phyloP scores from a whole-genome alignment of 352 stramenopile species.

The Saprolegnia diclina region DNA sequence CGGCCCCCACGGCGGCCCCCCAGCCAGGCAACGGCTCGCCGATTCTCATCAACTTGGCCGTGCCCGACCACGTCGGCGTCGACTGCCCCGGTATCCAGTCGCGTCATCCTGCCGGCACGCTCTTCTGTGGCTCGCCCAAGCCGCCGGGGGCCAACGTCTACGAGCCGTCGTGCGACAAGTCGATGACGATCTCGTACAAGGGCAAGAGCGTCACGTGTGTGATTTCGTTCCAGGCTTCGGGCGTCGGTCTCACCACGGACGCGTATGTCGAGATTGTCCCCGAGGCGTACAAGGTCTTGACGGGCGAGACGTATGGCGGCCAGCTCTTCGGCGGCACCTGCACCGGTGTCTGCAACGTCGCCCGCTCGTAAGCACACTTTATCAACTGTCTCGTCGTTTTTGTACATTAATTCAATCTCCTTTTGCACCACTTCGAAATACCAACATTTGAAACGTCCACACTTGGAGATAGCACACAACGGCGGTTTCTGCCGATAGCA shows the following conservation, averaged over 20 bases:
- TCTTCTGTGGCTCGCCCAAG: constrained; percentile 12
- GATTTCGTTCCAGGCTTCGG: constrained; percentile 4
- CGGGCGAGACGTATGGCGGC: not conserved
- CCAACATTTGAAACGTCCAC: too few species aligned
- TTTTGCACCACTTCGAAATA: too few species aligned
- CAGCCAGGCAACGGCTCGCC: not conserved
- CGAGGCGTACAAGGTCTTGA: constrained; percentile 9
- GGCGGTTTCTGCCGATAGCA: too few species aligned
- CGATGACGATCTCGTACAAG: not conserved
- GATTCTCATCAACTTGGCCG: constrained; percentile 5
- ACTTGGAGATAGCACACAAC: too few species aligned
- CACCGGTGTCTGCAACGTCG: constrained; percentile 13
- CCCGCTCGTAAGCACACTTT: not conserved
- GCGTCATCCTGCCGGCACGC: not conserved
- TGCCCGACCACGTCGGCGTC: not conserved
- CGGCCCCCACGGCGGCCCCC: too few species aligned
- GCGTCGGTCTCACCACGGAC: not conserved
- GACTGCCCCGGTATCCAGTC: not conserved
- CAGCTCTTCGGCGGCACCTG: not conserved
- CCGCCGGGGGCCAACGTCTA: not conserved
- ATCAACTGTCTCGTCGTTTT: not conserved
- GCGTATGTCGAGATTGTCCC: constrained; percentile 4
- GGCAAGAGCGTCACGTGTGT: constrained; percentile 13
- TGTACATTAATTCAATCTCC: not conserved
- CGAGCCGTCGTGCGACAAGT: not conserved